These are phyloP conservation scores for Alternaria ventricosa DNA, from an alignment of 2,329 filamentous ascomycete genomes.

Conservation along the genomic window DNA sequence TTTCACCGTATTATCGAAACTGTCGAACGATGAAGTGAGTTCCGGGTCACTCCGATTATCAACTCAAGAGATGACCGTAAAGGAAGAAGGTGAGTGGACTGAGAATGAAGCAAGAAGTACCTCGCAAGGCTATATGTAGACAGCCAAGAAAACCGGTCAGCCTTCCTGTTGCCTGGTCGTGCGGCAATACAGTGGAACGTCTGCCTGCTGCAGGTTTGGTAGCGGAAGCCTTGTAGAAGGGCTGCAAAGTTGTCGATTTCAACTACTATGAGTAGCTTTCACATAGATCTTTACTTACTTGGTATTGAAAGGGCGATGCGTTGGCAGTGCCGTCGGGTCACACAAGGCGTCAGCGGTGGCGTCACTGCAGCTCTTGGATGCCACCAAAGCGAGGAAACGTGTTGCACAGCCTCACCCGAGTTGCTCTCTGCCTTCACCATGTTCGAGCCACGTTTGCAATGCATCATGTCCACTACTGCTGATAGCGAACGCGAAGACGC, in stretches of 20 bases:
- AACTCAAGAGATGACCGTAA: background rate
- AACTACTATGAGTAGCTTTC: background rate
- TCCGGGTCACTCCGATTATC: background rate
- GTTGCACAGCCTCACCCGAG: background rate
- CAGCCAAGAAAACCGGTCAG: constrained; percentile 5
- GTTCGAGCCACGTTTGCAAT: background rate
- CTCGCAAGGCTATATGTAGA: constrained; percentile 1
- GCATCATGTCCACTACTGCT: background rate
- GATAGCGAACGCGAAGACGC: background rate
- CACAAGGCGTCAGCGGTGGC: constrained; percentile 1
- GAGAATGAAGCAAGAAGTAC: background rate
- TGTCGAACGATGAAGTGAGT: background rate
- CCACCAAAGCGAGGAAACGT: background rate
- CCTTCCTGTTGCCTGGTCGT: constrained; percentile 14
- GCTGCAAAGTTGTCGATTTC: background rate
- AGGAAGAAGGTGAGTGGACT: background rate
- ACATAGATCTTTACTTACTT: background rate
- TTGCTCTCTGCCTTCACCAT: background rate
- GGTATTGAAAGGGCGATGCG: background rate
- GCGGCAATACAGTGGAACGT: background rate
- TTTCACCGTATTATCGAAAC: background rate
- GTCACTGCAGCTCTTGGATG: background rate
- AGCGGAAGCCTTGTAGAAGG: background rate
- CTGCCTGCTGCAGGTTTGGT: constrained; percentile 4
- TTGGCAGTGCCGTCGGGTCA: background rate